A percentile compares a stretch with the other conserved stretches of the same genome.
These are phyloP conservation scores for Ophiobolus disseminans DNA, from an alignment of 2,329 filamentous ascomycete species.

Conservation along the genomic window DNA sequence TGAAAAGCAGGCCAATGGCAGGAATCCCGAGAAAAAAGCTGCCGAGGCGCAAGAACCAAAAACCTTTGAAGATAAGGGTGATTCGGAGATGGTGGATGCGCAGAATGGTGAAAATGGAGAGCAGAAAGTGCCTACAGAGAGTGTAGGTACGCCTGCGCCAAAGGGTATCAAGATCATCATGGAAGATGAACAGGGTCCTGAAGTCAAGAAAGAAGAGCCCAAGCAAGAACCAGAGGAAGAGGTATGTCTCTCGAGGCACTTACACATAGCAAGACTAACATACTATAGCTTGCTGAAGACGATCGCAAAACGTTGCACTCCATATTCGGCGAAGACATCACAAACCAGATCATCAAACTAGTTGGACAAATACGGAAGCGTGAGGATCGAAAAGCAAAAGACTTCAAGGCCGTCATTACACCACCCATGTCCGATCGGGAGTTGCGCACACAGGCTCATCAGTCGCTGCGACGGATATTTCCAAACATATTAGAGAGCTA, in stretches of 20 bases:
- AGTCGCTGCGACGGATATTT: slow-evolving; percentile 78
- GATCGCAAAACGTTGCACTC: slow-evolving; percentile 48
- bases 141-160: slow-evolving; percentile 24
- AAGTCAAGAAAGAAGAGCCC: slow-evolving; percentile 16
- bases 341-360: slow-evolving; percentile 61
- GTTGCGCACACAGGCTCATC: slow-evolving; percentile 68
- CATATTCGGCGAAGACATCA: slow-evolving; percentile 61
- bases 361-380: slow-evolving; percentile 61
- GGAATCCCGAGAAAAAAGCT: slow-evolving; percentile 14
- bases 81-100: slow-evolving; percentile 25
- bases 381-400: slow-evolving; percentile 63
- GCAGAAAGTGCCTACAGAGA: slow-evolving; percentile 7
- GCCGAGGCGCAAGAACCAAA: slow-evolving; percentile 20
- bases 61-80: slow-evolving; percentile 32
- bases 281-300: slow-evolving; percentile 44
- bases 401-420: slow-evolving; percentile 62
- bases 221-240: slow-evolving; percentile 21
- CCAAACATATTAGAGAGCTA: slow-evolving; percentile 76
- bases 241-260: slow-evolving; percentile 5
- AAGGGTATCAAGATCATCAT: slow-evolving; percentile 26
- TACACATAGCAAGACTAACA: slow-evolving; percentile 10
- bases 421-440: slow-evolving; percentile 66
- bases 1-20: slow-evolving; percentile 22
- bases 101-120: slow-evolving; percentile 20
- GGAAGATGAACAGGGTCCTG: slow-evolving; percentile 19